Percentiles rank a stretch among this genome's conserved stretches.
These are phyloP conservation scores for Pseudopithomyces maydicus DNA, from an alignment of 2,329 filamentous ascomycete species.

Conservation along the genomic window DNA sequence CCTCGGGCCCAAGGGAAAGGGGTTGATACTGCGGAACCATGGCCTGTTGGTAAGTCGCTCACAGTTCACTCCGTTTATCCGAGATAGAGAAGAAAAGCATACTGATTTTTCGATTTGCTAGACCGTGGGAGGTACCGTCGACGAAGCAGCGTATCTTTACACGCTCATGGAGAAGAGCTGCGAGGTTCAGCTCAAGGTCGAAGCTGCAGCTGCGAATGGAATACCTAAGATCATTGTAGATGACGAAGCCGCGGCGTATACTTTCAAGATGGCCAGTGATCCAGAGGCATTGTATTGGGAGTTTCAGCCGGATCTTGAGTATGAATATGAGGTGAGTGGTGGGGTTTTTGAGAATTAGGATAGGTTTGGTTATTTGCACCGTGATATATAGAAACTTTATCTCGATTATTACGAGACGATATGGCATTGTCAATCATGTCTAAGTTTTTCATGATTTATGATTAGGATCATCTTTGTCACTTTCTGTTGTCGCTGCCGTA, in stretches of 20 bases:
- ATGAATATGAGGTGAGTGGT: slow-evolving; percentile 43
- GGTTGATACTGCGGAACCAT: slow-evolving; percentile 71
- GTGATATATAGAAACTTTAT: no score
- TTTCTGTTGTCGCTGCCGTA: no score
- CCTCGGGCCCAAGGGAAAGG: slow-evolving; percentile 66
- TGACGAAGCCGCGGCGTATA: slow-evolving; percentile 62
- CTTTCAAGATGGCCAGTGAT: slow-evolving; percentile 55
- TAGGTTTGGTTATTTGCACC: no score
- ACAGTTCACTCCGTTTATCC: neutral
- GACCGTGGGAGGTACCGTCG: slow-evolving; percentile 72
- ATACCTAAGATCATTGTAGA: slow-evolving; percentile 59
- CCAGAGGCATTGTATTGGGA: slow-evolving; percentile 57
- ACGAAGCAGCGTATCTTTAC: slow-evolving; percentile 75
- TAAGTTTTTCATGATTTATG: no score
- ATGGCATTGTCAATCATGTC: no score
- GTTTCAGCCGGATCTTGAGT: slow-evolving; percentile 58
- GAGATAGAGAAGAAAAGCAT: neutral
- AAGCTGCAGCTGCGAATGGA: slow-evolving; percentile 65
- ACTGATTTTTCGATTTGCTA: slow-evolving; percentile 14
- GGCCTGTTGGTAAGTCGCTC: slow-evolving; percentile 59
- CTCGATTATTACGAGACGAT: no score
- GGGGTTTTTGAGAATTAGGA: slow-evolving; percentile 25
- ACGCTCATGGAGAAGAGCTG: slow-evolving; percentile 71
- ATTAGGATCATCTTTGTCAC: no score
- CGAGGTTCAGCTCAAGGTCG: slow-evolving; percentile 69